Evolutionary conservation across 1,284 basidiomycete genomes (phyloP).

Genomic region (Wolfiporia cocos): DNA sequence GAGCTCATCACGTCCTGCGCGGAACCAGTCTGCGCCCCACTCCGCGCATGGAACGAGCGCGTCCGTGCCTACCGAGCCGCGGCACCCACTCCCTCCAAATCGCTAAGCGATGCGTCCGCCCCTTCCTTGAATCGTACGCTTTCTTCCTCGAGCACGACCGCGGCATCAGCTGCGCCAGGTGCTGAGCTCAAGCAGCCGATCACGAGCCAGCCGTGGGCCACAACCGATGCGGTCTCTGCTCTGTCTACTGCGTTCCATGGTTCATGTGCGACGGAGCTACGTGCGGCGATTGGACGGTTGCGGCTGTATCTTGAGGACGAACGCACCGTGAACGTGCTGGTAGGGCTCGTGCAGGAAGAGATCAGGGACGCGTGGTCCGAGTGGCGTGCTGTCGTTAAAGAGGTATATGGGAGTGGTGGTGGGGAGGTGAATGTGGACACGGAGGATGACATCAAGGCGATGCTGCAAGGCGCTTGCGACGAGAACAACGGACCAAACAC

Average conservation of each 20-base stretch:
- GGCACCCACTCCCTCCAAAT: conserved; percentile 12
- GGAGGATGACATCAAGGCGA: conserved; percentile 29
- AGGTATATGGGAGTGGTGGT: conserved; percentile 32
- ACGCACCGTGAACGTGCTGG: conserved; percentile 69
- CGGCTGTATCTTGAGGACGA: conserved; percentile 75
- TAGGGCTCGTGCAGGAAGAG: conserved; percentile 72
- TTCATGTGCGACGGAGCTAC: conserved; percentile 51
- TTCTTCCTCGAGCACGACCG: conserved; percentile 14
- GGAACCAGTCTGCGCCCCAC: conserved; percentile 40
- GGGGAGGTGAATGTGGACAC: conserved; percentile 28
- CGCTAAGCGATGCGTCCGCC: not conserved
- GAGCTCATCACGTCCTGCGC: conserved; percentile 68
- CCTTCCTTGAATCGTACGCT: not conserved
- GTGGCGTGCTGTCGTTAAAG: conserved; percentile 49
- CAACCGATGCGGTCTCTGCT: conserved; percentile 40
- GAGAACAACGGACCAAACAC: too few relatives aligned
- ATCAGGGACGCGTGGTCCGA: conserved; percentile 68
- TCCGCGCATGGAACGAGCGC: conserved; percentile 56
- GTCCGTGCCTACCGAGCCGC: conserved; percentile 29
- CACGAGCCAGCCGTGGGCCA: conserved; percentile 32
- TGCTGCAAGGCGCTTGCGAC: conserved; percentile 27
- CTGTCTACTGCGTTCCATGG: conserved; percentile 50
- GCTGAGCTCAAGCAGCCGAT: conserved; percentile 1
- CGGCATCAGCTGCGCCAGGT: too few relatives aligned
- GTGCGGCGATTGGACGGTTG: conserved; percentile 45